phyloP scores from a whole-genome alignment of 441 rosid genomes.

The Isatis lusitanica region DNA sequence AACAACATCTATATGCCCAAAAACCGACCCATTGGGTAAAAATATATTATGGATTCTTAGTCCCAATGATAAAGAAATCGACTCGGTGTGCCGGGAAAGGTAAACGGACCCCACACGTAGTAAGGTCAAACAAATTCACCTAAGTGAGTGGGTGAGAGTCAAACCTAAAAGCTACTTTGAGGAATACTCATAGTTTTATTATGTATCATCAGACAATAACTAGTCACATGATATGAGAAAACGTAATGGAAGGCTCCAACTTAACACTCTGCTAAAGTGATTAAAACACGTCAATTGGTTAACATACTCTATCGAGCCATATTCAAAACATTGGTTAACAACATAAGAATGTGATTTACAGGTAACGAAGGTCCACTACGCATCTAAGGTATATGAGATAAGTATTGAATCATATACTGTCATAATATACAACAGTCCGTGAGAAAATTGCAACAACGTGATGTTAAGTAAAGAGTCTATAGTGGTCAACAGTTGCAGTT shows the following conservation, averaged over 20 bases:
- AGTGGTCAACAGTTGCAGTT: not conserved
- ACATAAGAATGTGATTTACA: slow-evolving; percentile 17
- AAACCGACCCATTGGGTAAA: not conserved
- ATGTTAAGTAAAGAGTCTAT: not conserved
- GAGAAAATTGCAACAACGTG: slow-evolving; percentile 1
- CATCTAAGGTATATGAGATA: not conserved
- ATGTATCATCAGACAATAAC: slow-evolving; percentile 24
- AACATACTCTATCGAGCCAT: not conserved
- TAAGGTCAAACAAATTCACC: slow-evolving; percentile 27
- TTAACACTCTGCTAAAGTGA: not conserved
- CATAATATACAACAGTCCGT: not conserved
- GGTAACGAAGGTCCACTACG: not conserved
- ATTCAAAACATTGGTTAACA: not conserved
- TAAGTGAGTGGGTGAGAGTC: slow-evolving; percentile 28
- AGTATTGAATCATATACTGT: not conserved
- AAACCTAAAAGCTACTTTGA: slow-evolving; percentile 33
- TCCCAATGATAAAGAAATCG: slow-evolving; percentile 4
- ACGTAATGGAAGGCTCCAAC: slow-evolving; percentile 10
- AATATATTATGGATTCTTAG: not conserved
- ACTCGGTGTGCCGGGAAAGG: slow-evolving; percentile 14
- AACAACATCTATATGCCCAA: slow-evolving; percentile 9
- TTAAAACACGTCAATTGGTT: not conserved
- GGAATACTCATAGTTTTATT: slow-evolving; percentile 21
- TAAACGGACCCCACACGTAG: slow-evolving; percentile 26
- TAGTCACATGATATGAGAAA: slow-evolving; percentile 16